A percentile compares a stretch with the other conserved stretches of the same genome.
These are phyloP conservation scores for Cyberlindnera veronae DNA, from an alignment of 805 yeast species.

Conservation along the genomic window DNA sequence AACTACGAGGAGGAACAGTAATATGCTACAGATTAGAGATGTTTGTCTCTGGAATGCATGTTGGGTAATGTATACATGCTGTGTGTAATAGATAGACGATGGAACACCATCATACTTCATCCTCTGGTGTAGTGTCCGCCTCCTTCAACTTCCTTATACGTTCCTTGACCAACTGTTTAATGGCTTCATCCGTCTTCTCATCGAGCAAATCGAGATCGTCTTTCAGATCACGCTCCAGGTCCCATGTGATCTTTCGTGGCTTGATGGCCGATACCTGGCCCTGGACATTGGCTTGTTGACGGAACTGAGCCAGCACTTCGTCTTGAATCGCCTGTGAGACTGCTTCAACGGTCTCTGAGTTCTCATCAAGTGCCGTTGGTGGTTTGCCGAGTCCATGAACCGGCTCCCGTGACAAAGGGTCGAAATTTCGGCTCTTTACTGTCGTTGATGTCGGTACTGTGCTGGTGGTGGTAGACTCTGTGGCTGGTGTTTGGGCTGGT, in stretches of 20 bases:
- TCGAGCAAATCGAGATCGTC: slow-evolving; percentile 37
- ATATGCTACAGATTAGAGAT: no score
- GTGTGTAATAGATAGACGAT: not conserved
- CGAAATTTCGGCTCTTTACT: slow-evolving; percentile 23
- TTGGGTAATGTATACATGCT: no score
- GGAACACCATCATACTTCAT: not conserved
- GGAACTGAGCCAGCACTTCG: slow-evolving; percentile 24
- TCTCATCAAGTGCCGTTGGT: slow-evolving; percentile 27
- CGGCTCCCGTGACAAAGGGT: slow-evolving; percentile 13
- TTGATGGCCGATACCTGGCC: slow-evolving; percentile 5
- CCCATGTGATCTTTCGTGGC: slow-evolving; percentile 29
- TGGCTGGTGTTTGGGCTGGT: not conserved
- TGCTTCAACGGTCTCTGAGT: slow-evolving; percentile 36
- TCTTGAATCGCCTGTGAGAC: slow-evolving; percentile 30
- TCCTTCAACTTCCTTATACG: slow-evolving; percentile 20
- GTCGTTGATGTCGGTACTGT: not conserved
- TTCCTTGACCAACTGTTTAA: slow-evolving; percentile 37
- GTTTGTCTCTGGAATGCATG: no score
- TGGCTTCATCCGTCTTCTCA: slow-evolving; percentile 40
- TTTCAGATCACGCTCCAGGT: slow-evolving; percentile 37
- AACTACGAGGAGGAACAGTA: slow-evolving; percentile 5
- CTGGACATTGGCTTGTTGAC: slow-evolving; percentile 12
- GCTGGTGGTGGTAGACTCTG: not conserved
- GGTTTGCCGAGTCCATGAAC: slow-evolving; percentile 20
- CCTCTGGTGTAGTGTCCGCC: slow-evolving; percentile 4